Evolutionary conservation across 257 asterid species (phyloP).

Genomic region (Jacaranda mimosifolia): DNA sequence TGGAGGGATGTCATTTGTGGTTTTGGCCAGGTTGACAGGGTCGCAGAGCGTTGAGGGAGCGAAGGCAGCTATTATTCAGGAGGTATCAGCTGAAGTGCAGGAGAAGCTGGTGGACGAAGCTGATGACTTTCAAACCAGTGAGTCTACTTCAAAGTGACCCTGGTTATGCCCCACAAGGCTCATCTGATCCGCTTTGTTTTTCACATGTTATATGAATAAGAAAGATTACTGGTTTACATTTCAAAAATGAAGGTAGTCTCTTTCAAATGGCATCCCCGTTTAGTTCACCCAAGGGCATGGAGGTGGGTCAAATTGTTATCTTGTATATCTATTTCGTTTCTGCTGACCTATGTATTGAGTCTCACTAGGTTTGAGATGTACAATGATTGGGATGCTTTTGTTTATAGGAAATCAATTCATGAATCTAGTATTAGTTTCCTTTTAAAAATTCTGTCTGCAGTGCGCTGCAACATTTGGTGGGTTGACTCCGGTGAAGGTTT

Average conservation of each 20-base stretch:
- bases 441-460: neutral
- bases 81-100: neutral
- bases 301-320: neutral
- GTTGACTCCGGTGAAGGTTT: neutral
- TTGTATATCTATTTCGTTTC: neutral
- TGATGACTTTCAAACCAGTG: neutral
- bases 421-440: neutral
- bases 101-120: neutral
- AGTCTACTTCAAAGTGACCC: neutral
- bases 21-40: neutral
- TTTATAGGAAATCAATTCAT: neutral
- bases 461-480: neutral
- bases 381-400: neutral
- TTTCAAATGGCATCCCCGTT: neutral
- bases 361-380: conserved; percentile 10
- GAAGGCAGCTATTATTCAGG: neutral
- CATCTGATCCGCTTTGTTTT: neutral
- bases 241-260: neutral
- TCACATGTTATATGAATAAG: neutral
- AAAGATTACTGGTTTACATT: neutral
- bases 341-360: conserved; percentile 8
- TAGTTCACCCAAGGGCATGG: neutral
- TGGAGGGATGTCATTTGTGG: neutral
- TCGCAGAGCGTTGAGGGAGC: neutral
- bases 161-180: neutral